Percentiles rank a stretch among this genome's conserved stretches.
phyloP scores from a whole-genome alignment of 495 filamentous ascomycete genomes.

The Bathelium albidoporum region DNA sequence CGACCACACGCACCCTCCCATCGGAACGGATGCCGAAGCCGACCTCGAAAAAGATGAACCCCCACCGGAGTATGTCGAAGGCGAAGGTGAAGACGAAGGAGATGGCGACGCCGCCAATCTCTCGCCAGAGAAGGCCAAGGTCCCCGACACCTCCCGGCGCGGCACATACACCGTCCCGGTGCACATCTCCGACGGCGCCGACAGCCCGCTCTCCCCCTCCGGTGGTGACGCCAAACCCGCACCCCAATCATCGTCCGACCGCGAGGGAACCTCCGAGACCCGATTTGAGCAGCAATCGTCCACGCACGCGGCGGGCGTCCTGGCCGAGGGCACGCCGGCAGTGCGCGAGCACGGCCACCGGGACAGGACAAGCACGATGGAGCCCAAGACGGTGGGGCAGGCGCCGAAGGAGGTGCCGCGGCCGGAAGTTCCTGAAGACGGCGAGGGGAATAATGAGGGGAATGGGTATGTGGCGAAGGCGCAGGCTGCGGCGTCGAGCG shows the following conservation, averaged over 20 bases:
- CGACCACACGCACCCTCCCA: constrained; percentile 19
- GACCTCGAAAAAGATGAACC: background rate
- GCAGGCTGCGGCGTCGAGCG: constrained; percentile 19
- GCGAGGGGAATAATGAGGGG: constrained; percentile 8
- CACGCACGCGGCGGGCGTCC: constrained; percentile 30
- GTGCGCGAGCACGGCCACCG: constrained; percentile 25
- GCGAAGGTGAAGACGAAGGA: no score
- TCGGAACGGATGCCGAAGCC: background rate
- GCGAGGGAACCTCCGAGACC: constrained; percentile 25
- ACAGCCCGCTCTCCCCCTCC: constrained; percentile 16
- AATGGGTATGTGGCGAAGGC: constrained; percentile 24
- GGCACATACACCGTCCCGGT: constrained; percentile 12
- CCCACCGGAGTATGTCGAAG: background rate
- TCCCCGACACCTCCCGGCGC: background rate
- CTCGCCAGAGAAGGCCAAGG: background rate
- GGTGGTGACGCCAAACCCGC: constrained; percentile 7
- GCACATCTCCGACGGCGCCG: constrained; percentile 12
- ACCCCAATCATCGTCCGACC: no score
- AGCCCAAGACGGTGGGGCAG: constrained; percentile 32
- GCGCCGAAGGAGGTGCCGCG: constrained; percentile 28
- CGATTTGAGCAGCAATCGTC: constrained; percentile 24
- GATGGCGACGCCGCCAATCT: background rate
- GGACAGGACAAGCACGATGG: constrained; percentile 30
- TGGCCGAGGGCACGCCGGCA: constrained; percentile 28
- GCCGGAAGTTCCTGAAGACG: constrained; percentile 9